Conservation (phyloP, 2,329 filamentous ascomycete genomes). For the Trichoderma breve region DNA sequence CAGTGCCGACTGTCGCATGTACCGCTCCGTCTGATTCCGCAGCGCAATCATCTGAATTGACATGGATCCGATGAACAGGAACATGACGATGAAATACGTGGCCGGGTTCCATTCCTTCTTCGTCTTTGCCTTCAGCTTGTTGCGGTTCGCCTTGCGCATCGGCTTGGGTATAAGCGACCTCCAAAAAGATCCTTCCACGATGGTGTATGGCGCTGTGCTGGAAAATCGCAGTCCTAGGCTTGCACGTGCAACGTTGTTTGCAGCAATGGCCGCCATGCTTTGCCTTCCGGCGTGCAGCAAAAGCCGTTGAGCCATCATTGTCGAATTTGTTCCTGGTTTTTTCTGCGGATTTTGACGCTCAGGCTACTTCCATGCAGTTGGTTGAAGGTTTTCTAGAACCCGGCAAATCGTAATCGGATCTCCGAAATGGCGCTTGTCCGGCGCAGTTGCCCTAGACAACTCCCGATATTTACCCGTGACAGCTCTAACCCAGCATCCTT, state of each 20-base stretch:
- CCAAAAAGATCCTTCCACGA: conserved; percentile 64
- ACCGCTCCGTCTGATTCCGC: conserved; percentile 70
- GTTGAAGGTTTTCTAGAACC: background rate
- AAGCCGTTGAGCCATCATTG: conserved; percentile 22
- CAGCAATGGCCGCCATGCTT: background rate
- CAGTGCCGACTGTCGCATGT: conserved; percentile 72
- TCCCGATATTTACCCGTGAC: conserved; percentile 33
- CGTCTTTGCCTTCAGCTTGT: conserved; percentile 33
- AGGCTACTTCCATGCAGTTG: background rate
- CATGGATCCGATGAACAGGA: conserved; percentile 88
- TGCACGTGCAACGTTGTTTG: background rate
- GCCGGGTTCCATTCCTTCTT: conserved; percentile 75
- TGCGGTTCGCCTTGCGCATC: conserved; percentile 47
- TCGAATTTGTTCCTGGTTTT: background rate
- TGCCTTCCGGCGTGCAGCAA: background rate
- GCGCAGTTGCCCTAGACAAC: conserved; percentile 40
- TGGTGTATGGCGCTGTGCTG: conserved; percentile 46
- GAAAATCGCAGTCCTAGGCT: conserved; percentile 29
- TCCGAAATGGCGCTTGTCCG: conserved; percentile 5
- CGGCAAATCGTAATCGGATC: conserved; percentile 2
- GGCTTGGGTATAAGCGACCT: conserved; percentile 66
- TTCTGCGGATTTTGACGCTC: background rate
- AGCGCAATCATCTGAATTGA: conserved; percentile 88
- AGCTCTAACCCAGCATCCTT: background rate
- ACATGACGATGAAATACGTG: conserved; percentile 78